A percentile compares a stretch with the other conserved stretches of the same genome.
phyloP scores from a whole-genome alignment of 225 moss, liverwort and hornwort genomes.

The Sphagnum tenellum region DNA sequence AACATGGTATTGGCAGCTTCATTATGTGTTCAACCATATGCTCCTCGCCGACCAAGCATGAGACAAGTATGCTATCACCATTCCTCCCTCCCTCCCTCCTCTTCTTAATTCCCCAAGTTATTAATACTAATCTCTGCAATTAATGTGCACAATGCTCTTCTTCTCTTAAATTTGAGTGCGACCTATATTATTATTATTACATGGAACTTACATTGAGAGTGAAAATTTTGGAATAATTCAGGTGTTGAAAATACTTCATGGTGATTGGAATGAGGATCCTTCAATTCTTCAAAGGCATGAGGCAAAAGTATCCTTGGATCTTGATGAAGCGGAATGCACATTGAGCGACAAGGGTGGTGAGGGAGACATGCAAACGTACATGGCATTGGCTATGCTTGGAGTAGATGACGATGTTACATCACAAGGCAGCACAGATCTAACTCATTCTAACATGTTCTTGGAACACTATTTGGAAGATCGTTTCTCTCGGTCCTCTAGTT shows the following conservation, averaged over 20 bases:
- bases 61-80: no score
- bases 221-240: neutral
- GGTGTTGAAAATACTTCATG: conserved; percentile 47
- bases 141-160: no score
- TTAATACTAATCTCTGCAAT: no score
- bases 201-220: no score
- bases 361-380: conserved; percentile 37
- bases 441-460: conserved; percentile 40
- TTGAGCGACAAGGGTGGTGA: conserved; percentile 32
- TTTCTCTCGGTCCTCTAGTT: conserved; percentile 41
- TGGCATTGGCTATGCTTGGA: conserved; percentile 56
- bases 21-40: no score
- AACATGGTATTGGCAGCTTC: no score
- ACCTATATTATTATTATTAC: no score
- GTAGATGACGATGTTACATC: conserved; percentile 39
- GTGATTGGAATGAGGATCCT: conserved; percentile 38
- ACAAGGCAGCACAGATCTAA: conserved; percentile 26
- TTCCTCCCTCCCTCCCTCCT: no score
- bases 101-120: no score
- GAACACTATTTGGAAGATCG: conserved; percentile 51
- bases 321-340: conserved; percentile 31
- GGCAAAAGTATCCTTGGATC: conserved; percentile 34
- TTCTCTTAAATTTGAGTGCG: no score
- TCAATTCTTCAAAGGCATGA: conserved; percentile 43
- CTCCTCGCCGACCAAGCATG: no score